These are phyloP conservation scores for Magnusiomyces magnusii DNA, from an alignment of 1,139 yeast species.

Conservation along the genomic window DNA sequence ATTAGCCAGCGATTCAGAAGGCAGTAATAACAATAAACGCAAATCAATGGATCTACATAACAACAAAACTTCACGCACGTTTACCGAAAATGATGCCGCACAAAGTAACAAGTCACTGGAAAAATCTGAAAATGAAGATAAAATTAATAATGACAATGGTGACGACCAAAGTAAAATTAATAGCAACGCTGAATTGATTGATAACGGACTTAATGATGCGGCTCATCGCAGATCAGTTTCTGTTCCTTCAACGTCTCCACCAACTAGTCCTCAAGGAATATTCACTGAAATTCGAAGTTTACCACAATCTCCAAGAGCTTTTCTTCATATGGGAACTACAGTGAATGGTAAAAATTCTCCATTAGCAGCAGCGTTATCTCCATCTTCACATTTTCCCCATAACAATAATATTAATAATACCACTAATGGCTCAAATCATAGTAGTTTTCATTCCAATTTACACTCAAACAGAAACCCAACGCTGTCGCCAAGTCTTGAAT, in stretches of 20 bases:
- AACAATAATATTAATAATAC: too few relatives aligned
- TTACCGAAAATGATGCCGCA: not conserved
- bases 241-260: conserved; percentile 7
- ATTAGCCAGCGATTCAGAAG: not conserved
- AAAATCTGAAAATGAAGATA: not conserved
- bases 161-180: not conserved
- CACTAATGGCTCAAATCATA: too few relatives aligned
- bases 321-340: not conserved
- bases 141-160: not conserved
- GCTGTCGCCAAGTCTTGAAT: not conserved
- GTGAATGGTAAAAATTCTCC: not conserved
- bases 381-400: not conserved
- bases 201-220: not conserved
- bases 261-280: not conserved
- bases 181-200: not conserved
- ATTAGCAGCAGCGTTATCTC: not conserved
- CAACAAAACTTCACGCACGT: not conserved
- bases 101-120: not conserved
- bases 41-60: not conserved
- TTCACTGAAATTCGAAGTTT: conserved; percentile 6
- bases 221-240: not conserved
- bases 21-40: too few relatives aligned
- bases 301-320: conserved; percentile 5
- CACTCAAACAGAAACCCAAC: not conserved
- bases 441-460: not conserved